Evolutionary conservation across 495 filamentous ascomycete genomes (phyloP), one percentile per base, ranked within the genome.

Genomic region (Sabuloglossum arenarium): DNA sequence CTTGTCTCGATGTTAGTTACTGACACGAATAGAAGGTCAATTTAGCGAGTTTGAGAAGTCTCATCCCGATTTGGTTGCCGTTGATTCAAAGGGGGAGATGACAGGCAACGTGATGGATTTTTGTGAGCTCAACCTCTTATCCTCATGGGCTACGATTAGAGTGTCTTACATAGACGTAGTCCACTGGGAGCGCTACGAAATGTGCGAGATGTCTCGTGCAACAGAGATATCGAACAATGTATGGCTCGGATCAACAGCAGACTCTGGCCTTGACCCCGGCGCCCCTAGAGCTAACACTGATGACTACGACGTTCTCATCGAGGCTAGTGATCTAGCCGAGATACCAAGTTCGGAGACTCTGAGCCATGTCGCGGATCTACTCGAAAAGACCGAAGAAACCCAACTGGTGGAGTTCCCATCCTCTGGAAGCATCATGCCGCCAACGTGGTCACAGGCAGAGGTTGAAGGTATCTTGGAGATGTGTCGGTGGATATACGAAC

Each of bases 41-140:
- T 97, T 95, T 61, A 64, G 65, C 32, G 73, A 84, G 21, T 79
- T 98, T 37, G 90, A 96, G 65, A 67, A 76, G 34, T 72, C 75
- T n/a, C 72, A 84, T 63, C 73, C 79, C 0, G 71, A 78, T 8
- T 68, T 95, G 21, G 81, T 97, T 11, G 75, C 86, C 0, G 69
- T 86, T 28, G 80, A 93, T 65, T 82, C 86, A 1, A 64, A 71
- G 42, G 88, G 89, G 16, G 73, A 76, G 34, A 66, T 81, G 50
- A 93, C 86, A 6, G 85, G 81, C 14, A 77, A 81, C 24, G 79
- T 88, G n/a, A 73, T 94, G 61, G 89, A 96, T 66, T 94, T 98
- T 64, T 84, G 80, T 83, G 65, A 69, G 78, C 43, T 71, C 19
- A 16, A 46, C 49, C 43, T 56, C 23, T 12, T 30, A 5, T 29